Percentiles rank a stretch among this genome's conserved stretches.
These are phyloP conservation scores for Gossypium anomalum DNA, from an alignment of 345 rosid species.

Conservation along the genomic window DNA sequence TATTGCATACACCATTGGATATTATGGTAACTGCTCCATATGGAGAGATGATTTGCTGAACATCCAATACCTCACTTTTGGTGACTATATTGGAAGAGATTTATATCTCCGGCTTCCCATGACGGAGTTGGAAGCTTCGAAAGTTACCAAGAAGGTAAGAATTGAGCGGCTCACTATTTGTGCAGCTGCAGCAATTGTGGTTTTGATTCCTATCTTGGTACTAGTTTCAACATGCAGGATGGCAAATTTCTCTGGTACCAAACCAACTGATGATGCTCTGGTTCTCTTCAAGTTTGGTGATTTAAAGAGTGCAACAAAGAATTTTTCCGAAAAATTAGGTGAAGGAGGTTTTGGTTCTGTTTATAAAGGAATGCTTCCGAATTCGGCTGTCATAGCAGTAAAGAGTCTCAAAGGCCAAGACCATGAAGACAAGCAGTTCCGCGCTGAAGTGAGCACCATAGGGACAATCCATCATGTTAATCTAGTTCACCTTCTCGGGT, in stretches of 20 bases:
- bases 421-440: slow-evolving; percentile 46
- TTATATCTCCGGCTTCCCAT: background rate
- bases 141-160: background rate
- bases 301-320: slow-evolving; percentile 33
- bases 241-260: background rate
- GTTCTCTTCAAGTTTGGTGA: background rate
- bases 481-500: slow-evolving; percentile 11
- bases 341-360: slow-evolving; percentile 65
- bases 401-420: slow-evolving; percentile 54
- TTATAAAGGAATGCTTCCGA: slow-evolving; percentile 42
- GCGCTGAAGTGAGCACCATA: slow-evolving; percentile 8
- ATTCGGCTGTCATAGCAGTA: slow-evolving; percentile 44
- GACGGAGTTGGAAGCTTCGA: background rate
- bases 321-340: slow-evolving; percentile 48
- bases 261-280: background rate
- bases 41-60: slow-evolving; percentile 6
- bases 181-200: slow-evolving; percentile 8
- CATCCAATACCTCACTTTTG: slow-evolving; percentile 5
- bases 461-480: slow-evolving; percentile 13
- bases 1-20: slow-evolving; percentile 32
- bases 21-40: slow-evolving; percentile 3
- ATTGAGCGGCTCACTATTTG: background rate
- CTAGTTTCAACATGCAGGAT: background rate
- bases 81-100: background rate
- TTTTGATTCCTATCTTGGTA: background rate